Conservation (phyloP, 1,284 basidiomycete species). For the Apiotrichum akiyoshidainum region DNA sequence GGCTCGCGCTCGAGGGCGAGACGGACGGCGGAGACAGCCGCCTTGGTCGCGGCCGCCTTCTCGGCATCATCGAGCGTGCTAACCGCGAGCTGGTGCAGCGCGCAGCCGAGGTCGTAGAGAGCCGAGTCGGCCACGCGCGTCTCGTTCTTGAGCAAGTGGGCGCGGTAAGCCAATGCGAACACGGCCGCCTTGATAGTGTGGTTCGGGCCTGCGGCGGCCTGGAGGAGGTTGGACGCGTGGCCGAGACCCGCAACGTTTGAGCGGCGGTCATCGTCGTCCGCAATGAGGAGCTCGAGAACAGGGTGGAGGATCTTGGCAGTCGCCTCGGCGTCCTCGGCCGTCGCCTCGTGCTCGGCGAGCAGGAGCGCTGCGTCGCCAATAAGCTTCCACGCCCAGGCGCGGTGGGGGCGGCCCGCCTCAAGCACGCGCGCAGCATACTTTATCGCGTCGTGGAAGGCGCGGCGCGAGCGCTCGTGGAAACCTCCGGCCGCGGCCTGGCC, state of each 20-base stretch:
- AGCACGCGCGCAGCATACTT: slow-evolving; percentile 60
- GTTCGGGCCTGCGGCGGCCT: slow-evolving; percentile 20
- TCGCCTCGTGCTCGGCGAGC: slow-evolving; percentile 55
- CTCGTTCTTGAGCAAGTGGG: slow-evolving; percentile 65
- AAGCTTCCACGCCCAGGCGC: slow-evolving; percentile 79
- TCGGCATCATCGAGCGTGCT: slow-evolving; percentile 33
- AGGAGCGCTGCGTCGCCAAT: slow-evolving; percentile 72
- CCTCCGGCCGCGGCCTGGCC: slow-evolving; percentile 64
- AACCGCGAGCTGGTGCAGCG: slow-evolving; percentile 59
- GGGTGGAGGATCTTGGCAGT: slow-evolving; percentile 35
- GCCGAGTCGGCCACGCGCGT: slow-evolving; percentile 58
- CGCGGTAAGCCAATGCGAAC: slow-evolving; percentile 68
- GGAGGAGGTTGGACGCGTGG: slow-evolving; percentile 38
- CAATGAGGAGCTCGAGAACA: slow-evolving; percentile 38
- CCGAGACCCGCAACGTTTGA: slow-evolving; percentile 41
- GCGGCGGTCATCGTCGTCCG: slow-evolving; percentile 44
- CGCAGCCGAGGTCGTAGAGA: slow-evolving; percentile 72
- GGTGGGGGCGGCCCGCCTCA: slow-evolving; percentile 60
- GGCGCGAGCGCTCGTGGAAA: slow-evolving; percentile 70
- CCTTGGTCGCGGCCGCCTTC: slow-evolving; percentile 53
- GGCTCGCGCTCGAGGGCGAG: slow-evolving; percentile 74
- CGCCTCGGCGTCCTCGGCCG: slow-evolving; percentile 35
- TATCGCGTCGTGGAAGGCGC: slow-evolving; percentile 65
- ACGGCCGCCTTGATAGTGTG: slow-evolving; percentile 61
- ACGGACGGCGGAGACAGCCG: slow-evolving; percentile 65